Evolutionary conservation across 2,329 filamentous ascomycete species (phyloP), one percentile per base, ranked within the genome.

Genomic region (Zasmidium cellare): DNA sequence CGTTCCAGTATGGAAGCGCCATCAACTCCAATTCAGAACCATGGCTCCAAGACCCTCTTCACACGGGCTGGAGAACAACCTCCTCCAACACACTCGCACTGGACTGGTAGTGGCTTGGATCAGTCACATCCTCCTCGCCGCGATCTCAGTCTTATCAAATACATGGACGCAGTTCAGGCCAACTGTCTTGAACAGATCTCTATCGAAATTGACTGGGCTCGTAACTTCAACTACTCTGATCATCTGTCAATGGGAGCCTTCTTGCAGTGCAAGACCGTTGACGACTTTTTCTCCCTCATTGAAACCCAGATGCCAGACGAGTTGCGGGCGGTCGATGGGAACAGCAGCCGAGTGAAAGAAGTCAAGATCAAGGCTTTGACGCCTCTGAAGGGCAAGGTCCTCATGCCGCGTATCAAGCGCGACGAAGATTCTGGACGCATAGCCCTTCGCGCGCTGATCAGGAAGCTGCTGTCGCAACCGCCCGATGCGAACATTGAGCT

Each of bases 231-330:
- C 44, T 56, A 46, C 53, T 46, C 23, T 23, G 57, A 59, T 23
- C 46, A 56, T 24, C 45, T 54, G 45, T 23, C 38, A n/a, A n/a
- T 57, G 16, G 31, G 24, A 24, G 28, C 51, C 19, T 50, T 50
- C 20, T 28, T 35, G 14, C 12, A 50, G 9, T 49, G 35, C 24
- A 45, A 19, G 24, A 56, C 57, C 2, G 46, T 53, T 3, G 25
- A 50, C 2, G 57, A 59, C 0, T 59, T 59, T 50, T 59, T 59
- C 38, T 22, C 14, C 1, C 45, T 52, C 11, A 35, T 59, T 18
- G 57, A 59, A 25, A 49, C 53, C n/a, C 41, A 59, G n/a, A 45
- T 59, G 2, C 57, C 57, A 5, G 53, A 56, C 9, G 57, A 59
- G 31, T 9, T 56, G 7, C 31, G 22, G 7, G 31, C 23, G 6